Conservation (phyloP, 2,329 filamentous ascomycete species). For the Bipolaris oryzae region DNA sequence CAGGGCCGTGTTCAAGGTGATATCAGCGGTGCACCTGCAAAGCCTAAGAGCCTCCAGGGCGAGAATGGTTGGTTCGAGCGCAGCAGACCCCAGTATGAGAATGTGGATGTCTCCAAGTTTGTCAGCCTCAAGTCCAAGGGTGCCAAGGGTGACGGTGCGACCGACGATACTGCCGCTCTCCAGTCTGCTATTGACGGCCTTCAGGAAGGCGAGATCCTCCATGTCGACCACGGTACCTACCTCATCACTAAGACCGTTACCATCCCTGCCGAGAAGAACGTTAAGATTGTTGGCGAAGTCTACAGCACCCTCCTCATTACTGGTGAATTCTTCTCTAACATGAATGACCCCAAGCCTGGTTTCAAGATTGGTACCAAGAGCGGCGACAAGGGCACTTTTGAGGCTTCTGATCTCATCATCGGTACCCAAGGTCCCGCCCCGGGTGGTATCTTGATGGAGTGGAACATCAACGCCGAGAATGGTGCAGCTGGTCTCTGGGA, state of each 20-base stretch:
- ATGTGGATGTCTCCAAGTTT: slow-evolving; percentile 70
- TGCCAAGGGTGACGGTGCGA: slow-evolving; percentile 83
- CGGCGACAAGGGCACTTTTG: slow-evolving; percentile 78
- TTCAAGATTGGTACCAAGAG: slow-evolving; percentile 77
- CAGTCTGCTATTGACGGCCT: slow-evolving; percentile 76
- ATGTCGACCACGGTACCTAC: slow-evolving; percentile 70
- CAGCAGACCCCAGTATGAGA: slow-evolving; percentile 87
- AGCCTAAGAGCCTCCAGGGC: slow-evolving; percentile 71
- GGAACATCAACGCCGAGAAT: slow-evolving; percentile 74
- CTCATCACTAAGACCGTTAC: slow-evolving; percentile 65
- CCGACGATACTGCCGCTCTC: slow-evolving; percentile 86
- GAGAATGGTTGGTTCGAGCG: slow-evolving; percentile 76
- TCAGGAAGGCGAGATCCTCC: slow-evolving; percentile 65
- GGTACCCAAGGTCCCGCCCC: slow-evolving; percentile 82
- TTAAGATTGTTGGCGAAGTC: slow-evolving; percentile 88
- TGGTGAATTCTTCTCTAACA: slow-evolving; percentile 74
- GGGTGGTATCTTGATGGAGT: slow-evolving; percentile 88
- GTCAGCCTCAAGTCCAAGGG: slow-evolving; percentile 82
- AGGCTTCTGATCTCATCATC: slow-evolving; percentile 87
- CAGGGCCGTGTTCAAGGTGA: slow-evolving; percentile 63
- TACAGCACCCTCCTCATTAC: slow-evolving; percentile 89
- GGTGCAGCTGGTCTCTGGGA: slow-evolving; percentile 88
- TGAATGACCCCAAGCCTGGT: slow-evolving; percentile 78
- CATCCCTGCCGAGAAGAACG: slow-evolving; percentile 66
- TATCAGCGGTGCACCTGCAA: slow-evolving; percentile 57